These are phyloP conservation scores for Pulveroboletus ravenelii DNA, from an alignment of 768 basidiomycete species.

Conservation along the genomic window DNA sequence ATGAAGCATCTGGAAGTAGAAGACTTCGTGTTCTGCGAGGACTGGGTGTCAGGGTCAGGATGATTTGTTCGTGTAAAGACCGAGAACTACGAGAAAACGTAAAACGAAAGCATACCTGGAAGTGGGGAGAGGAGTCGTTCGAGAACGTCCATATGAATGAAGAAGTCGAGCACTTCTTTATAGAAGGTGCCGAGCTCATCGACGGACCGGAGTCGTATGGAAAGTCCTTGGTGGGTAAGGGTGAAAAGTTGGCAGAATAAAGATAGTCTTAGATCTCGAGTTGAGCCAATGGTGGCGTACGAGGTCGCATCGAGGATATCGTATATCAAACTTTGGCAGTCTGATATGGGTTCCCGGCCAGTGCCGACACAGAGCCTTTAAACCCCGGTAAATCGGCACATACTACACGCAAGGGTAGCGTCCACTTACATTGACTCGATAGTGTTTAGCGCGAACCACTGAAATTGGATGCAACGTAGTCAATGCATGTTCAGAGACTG, in stretches of 20 bases:
- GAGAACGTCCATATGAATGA: constrained; percentile 33
- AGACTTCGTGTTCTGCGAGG: constrained; percentile 37
- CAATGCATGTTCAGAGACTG: constrained; percentile 8
- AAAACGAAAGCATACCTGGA: constrained; percentile 27
- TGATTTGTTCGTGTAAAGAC: neutral
- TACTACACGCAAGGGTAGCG: neutral
- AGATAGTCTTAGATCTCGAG: constrained; percentile 36
- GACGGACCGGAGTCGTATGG: constrained; percentile 26
- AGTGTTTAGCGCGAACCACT: constrained; percentile 39
- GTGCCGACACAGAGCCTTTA: constrained; percentile 40
- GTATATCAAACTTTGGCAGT: constrained; percentile 27
- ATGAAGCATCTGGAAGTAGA: constrained; percentile 39
- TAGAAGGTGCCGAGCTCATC: constrained; percentile 32
- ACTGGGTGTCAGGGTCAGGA: constrained; percentile 33
- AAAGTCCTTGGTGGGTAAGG: constrained; percentile 29
- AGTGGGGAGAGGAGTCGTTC: constrained; percentile 36
- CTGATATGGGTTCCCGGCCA: constrained; percentile 37
- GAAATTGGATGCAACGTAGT: constrained; percentile 11
- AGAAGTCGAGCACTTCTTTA: constrained; percentile 30
- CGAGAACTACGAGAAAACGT: neutral
- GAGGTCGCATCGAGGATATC: constrained; percentile 29
- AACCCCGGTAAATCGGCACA: neutral
- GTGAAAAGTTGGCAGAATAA: constrained; percentile 35
- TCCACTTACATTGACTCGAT: constrained; percentile 37
- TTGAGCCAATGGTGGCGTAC: constrained; percentile 15